Conservation (phyloP, 306 rosid species). For the Chamaecrista fasciculata region DNA sequence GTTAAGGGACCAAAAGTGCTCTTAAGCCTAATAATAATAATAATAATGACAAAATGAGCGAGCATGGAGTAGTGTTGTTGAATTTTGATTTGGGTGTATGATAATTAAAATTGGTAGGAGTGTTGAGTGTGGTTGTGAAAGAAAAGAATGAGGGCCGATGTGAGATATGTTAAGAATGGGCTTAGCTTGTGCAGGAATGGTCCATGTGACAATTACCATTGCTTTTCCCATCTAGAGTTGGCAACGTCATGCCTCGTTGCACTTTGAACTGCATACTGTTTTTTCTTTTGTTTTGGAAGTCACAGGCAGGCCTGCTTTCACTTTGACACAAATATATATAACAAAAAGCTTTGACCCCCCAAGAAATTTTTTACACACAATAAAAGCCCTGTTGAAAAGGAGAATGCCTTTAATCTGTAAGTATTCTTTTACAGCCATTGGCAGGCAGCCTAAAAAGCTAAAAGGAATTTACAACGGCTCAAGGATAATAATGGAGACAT, state of each 20-base stretch:
- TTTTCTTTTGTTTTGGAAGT: background rate
- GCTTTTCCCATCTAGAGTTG: background rate
- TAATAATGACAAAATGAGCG: no score
- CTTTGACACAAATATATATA: no score
- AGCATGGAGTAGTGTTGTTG: no score
- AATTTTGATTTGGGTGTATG: no score
- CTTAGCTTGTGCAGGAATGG: background rate
- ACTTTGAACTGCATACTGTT: no score
- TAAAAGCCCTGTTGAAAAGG: background rate
- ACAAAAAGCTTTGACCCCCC: no score
- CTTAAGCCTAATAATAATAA: no score
- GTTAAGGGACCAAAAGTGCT: no score
- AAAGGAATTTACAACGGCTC: constrained; percentile 36
- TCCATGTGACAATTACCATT: background rate
- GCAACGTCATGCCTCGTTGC: no score
- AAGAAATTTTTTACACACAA: no score
- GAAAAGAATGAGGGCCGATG: background rate
- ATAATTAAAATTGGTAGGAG: no score
- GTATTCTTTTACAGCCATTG: constrained; percentile 12
- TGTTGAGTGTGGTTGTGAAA: no score
- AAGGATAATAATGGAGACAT: constrained; percentile 10
- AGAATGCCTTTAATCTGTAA: constrained; percentile 13
- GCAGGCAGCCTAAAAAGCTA: constrained; percentile 15
- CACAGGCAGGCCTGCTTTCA: background rate
- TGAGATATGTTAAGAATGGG: background rate